Base-by-base conservation (phyloP, 2,329 filamentous ascomycete genomes). In the Macrophomina pseudophaseolina region DNA sequence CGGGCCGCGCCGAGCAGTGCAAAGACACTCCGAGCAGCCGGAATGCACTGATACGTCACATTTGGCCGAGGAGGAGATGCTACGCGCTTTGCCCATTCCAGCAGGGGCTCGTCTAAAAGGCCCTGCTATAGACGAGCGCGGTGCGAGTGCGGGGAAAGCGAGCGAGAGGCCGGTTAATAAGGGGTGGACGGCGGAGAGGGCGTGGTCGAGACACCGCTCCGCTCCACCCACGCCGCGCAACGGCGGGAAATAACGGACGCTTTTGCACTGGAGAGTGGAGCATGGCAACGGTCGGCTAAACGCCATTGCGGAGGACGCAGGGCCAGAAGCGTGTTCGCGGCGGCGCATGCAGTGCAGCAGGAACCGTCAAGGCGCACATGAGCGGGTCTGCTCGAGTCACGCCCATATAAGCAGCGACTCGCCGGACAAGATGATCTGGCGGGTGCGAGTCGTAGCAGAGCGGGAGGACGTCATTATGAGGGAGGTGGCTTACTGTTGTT, bases 371-470 rank as follows among this genome's bases (percentile, higher is more conserved):
- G 30, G 58, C 56, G 42, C 44, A 18, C 44, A 62, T 2, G 58
- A 16, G 58, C 58, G 58, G 58, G 44, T 48, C 58, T 11, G 16
- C n/a, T 33, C 58, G 58, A 62, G 44, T 62, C 58, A 62, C 28
- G 58, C 14, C 42, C 58, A n/a, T 32, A 18, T 49, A 35, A 7
- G 58, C n/a, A 49, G 12, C 38, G 58, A 62, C 18, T 60, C 40
- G 56, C 56, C 3, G 14, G 5, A 30, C 42, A 48, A 35, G 28
- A 23, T 35, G 56, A 48, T 60, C 42, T 33, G 38, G 3, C 23
- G 54, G 30, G 23, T 8, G 3, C 28, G 38, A 59, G 38, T 59
- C 40, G 40, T 33, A 7, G 23, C 5, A 33, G 42, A 12, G 32
- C 42, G 32, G 44, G 30, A 14, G 35, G 18, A 49, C 58, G 58